These are phyloP conservation scores for Saturnispora saitoi DNA, from an alignment of 805 yeast species.

Conservation along the genomic window DNA sequence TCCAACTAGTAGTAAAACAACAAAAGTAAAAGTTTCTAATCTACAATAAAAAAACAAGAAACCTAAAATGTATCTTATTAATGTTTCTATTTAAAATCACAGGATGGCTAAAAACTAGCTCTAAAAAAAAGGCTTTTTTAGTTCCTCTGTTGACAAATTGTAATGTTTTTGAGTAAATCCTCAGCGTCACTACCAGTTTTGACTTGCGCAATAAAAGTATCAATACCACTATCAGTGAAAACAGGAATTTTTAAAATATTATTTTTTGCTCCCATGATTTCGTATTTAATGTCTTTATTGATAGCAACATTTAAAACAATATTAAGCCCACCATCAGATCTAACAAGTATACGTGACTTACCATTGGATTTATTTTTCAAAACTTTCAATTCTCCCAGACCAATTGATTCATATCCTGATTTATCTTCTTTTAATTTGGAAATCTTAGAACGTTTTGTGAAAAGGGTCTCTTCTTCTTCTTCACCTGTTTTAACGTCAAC, in stretches of 20 bases:
- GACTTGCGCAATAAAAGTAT: conserved; percentile 65
- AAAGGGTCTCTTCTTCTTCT: conserved; percentile 62
- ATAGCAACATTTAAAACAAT: conserved; percentile 64
- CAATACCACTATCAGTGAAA: conserved; percentile 48
- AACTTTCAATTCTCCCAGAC: conserved; percentile 77
- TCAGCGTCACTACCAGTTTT: conserved; percentile 67
- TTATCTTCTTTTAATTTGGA: conserved; percentile 48
- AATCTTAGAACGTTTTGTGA: conserved; percentile 63
- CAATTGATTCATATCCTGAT: conserved; percentile 52
- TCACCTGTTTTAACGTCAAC: conserved; percentile 69
- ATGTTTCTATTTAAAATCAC: neutral
- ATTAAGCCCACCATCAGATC: conserved; percentile 86
- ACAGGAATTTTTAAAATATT: conserved; percentile 60
- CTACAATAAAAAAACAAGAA: neutral
- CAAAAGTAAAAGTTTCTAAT: neutral
- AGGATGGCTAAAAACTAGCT: neutral
- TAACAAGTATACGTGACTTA: conserved; percentile 63
- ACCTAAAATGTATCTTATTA: neutral
- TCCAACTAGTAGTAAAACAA: neutral
- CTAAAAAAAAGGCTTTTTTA: neutral
- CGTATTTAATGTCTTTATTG: conserved; percentile 49
- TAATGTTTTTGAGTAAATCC: conserved; percentile 33
- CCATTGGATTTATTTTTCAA: conserved; percentile 50
- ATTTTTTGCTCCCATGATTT: conserved; percentile 49
- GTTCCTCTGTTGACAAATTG: conserved; percentile 16